phyloP scores from a whole-genome alignment of 78 protist species.

The Guillardia theta region DNA sequence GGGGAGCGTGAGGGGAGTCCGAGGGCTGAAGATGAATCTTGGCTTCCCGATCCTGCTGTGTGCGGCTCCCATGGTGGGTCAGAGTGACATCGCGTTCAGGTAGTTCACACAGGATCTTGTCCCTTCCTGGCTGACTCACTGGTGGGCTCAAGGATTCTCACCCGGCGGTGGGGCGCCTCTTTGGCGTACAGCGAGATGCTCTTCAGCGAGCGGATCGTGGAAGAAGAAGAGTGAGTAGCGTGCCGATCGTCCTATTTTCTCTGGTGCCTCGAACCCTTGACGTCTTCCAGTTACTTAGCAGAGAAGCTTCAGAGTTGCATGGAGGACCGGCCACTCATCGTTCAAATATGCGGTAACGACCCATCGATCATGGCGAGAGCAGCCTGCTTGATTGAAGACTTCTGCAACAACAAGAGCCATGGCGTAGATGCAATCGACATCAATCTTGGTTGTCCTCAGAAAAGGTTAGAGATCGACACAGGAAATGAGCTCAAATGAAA shows the following conservation, averaged over 20 bases:
- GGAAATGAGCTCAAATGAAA: no score
- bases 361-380: not conserved
- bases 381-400: not conserved
- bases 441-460: constrained; percentile 6
- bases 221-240: not conserved
- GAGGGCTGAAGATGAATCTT: no score
- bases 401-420: not conserved
- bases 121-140: no score
- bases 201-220: not conserved
- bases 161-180: not conserved
- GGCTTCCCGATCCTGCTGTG: no score
- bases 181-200: not conserved
- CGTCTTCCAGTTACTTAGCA: not conserved
- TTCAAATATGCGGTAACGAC: not conserved
- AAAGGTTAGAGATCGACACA: no score
- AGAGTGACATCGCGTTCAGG: not conserved
- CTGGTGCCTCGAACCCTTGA: not conserved
- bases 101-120: no score
- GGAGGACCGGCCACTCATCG: not conserved
- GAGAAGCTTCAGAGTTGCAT: not conserved
- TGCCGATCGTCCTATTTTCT: not conserved
- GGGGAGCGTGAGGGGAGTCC: no score
- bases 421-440: not conserved
- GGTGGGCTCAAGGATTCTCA: no score
- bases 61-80: not conserved